Evolutionary conservation across 2,329 filamentous ascomycete genomes (phyloP).

Genomic region (Alternaria incomplexa): DNA sequence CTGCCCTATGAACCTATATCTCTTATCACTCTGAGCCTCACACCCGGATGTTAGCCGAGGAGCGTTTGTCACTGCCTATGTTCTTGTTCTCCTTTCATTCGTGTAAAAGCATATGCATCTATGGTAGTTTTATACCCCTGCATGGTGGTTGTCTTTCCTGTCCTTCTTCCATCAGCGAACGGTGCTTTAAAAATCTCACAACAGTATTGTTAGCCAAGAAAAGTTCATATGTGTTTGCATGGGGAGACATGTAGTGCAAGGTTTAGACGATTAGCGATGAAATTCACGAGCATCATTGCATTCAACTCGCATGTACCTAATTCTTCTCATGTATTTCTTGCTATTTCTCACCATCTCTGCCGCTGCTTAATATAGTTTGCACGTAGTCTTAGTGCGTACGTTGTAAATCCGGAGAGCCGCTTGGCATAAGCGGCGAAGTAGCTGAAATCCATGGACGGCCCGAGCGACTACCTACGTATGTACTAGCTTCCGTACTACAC

Average conservation of each 20-base stretch:
- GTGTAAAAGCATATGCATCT: neutral
- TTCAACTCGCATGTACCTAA: neutral
- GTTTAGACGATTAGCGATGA: neutral
- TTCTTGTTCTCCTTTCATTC: neutral
- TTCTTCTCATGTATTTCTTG: too few relatives aligned
- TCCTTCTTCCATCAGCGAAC: neutral
- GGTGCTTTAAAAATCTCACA: too few relatives aligned
- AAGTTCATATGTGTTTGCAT: neutral
- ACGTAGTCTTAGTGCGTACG: too few relatives aligned
- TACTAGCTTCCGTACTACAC: too few relatives aligned
- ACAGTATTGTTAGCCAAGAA: too few relatives aligned
- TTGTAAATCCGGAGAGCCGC: too few relatives aligned
- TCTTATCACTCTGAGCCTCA: neutral
- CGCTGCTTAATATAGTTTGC: too few relatives aligned
- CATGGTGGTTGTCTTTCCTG: neutral
- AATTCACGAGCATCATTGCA: neutral
- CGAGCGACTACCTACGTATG: too few relatives aligned
- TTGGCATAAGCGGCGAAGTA: too few relatives aligned
- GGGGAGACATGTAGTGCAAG: neutral
- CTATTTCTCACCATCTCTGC: too few relatives aligned
- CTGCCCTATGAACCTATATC: neutral
- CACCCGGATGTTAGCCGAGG: neutral
- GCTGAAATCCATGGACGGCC: too few relatives aligned
- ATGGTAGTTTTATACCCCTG: constrained; percentile 13
- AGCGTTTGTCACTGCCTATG: neutral